Base-by-base conservation (phyloP, 2,329 filamentous ascomycete genomes). In the Aspergillus piperis region DNA sequence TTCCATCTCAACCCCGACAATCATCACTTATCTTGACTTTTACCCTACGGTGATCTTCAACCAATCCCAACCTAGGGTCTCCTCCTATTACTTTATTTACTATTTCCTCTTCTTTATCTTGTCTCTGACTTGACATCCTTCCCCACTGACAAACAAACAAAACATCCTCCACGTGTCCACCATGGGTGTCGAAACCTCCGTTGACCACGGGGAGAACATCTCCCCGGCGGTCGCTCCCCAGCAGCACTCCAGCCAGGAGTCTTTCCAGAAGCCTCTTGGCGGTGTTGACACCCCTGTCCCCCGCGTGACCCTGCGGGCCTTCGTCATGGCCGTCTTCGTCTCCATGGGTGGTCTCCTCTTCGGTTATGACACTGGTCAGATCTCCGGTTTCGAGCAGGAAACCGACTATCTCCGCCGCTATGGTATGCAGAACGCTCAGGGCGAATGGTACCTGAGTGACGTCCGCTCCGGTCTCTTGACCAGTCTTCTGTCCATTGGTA, bases 341-440 rank as follows among this genome's bases (percentile, higher is more conserved):
- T 80, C 78, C 1, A 79, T 80, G 75, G 78, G 78, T 56, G 78
- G 78, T 51, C 72, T 80, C 17, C 73, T 80, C n/a, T 79, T 78
- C 56, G 77, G 77, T 17, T 79, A 77, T 51, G 76, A 80, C 57
- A 79, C 79, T 7, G 77, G 78, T 66, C 78, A 80, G 68, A 81
- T 81, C 53, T 77, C 74, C 1, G 78, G 78, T 8, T 77, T 81
- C 63, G 69, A 79, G 52, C 71, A 73, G 36, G 80, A 79, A 77
- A 52, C 65, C 7, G 69, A 81, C 66, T 81, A 80, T 59, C 60
- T 76, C 32, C 44, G 71, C 32, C 73, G 76, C 0, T 81, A 78
- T 56, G 78, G 77, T 57, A 57, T 77, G 58, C 63, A 67, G 19
- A 59, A 71, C 15, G 60, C 49, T 7, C 59, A 73, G 13, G 76